Conservation (phyloP, 352 stramenopile species). For the Blastocystis sp. region DNA sequence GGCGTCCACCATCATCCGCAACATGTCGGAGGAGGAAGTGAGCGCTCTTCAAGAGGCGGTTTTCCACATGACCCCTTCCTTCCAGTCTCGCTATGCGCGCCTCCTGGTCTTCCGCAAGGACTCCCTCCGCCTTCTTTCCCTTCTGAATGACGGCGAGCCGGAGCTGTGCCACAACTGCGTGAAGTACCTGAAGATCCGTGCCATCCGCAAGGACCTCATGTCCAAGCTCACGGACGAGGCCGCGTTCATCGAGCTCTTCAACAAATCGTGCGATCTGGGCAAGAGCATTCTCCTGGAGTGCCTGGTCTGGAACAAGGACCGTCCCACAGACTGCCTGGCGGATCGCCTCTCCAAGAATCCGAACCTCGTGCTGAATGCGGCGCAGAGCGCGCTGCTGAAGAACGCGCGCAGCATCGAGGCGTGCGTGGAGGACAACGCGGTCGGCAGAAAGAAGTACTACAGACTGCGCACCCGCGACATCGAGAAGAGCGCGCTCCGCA, state of each 20-base stretch:
- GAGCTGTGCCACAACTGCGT: background rate
- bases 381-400: background rate
- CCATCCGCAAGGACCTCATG: slow-evolving; percentile 42
- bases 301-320: slow-evolving; percentile 62
- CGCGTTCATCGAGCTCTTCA: slow-evolving; percentile 27
- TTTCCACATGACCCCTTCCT: background rate
- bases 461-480: background rate
- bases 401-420: background rate
- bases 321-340: slow-evolving; percentile 10
- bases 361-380: background rate
- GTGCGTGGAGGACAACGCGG: background rate
- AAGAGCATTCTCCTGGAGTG: slow-evolving; percentile 28
- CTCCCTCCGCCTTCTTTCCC: slow-evolving; percentile 16
- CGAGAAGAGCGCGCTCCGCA: slow-evolving; percentile 1
- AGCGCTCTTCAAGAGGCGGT: background rate
- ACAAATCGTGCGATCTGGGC: background rate
- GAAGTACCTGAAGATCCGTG: slow-evolving; percentile 24
- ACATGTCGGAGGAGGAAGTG: slow-evolving; percentile 11
- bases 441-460: slow-evolving; percentile 15
- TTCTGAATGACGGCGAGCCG: background rate
- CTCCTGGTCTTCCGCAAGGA: slow-evolving; percentile 38
- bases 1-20: background rate
- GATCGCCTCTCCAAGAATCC: slow-evolving; percentile 55
- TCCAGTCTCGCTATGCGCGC: slow-evolving; percentile 1
- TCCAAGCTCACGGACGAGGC: slow-evolving; percentile 12